Evolutionary conservation across 495 filamentous ascomycete genomes (phyloP), one percentile per base, ranked within the genome.

Genomic region (Talaromyces nanjingensis): DNA sequence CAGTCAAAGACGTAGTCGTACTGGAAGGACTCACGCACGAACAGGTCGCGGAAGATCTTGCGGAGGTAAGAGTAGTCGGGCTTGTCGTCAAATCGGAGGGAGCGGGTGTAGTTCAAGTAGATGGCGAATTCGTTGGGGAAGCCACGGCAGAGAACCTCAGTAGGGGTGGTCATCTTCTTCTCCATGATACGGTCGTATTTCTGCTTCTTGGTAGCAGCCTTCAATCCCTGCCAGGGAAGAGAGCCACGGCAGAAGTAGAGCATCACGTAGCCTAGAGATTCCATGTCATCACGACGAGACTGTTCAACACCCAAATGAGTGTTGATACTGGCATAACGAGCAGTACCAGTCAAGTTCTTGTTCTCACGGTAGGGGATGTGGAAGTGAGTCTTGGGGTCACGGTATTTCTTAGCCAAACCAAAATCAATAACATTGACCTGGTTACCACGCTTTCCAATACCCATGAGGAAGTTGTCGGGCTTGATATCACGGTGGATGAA

Each of bases 401-500:
- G 89, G 81, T 99, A 99, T 82, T 99, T 99, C 90, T 99, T 99
- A 70, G 94, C 94, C 63, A 99, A 83, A 83, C 94, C 94, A 70
- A 99, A 99, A 79, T 99, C 96, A 67, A 99, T 99, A 52, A 99
- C 96, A 69, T 99, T 99, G 82, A 99, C 96, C 83, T 99, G 96
- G 79, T 99, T 99, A 49, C 96, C 96, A 74, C 96, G 92, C 86
- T 99, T 99, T 71, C 96, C 96, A 67, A 99, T 99, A 55, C 96
- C 96, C 96, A 99, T 99, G 59, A 99, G 82, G 81, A 99, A 99
- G 85, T 99, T 99, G 84, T 99, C 96, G 34, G 96, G 96, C 84
- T 99, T 99, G 84, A 99, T 99, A 75, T 99, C 96, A 80, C 96
- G 96, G 81, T 99, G 96, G 74, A 99, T 99, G 79, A 99, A 99